A percentile compares a stretch with the other conserved stretches of the same genome.
phyloP scores from a whole-genome alignment of 2,329 filamentous ascomycete species.

The Elsinoe ampelina region DNA sequence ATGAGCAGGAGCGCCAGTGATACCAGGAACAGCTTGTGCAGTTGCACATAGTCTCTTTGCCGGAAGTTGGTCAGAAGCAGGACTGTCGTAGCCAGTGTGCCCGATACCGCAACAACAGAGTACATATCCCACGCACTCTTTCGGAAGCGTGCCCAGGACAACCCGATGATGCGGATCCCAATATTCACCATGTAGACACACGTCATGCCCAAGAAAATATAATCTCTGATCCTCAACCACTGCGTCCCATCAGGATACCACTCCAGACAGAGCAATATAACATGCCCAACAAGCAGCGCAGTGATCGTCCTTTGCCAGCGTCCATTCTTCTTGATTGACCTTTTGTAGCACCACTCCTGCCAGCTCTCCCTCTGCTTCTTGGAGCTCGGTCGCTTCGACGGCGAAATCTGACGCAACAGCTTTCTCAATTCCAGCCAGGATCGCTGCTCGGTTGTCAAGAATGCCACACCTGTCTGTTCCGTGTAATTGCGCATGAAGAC shows the following conservation, averaged over 20 bases:
- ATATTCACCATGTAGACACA: constrained; percentile 77
- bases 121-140: constrained; percentile 94
- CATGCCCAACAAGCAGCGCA: constrained; percentile 66
- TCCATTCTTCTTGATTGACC: constrained; percentile 88
- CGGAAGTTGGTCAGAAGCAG: constrained; percentile 55
- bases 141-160: constrained; percentile 86
- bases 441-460: constrained; percentile 86
- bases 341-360: constrained; percentile 90
- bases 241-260: constrained; percentile 63
- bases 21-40: constrained; percentile 92
- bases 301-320: constrained; percentile 84
- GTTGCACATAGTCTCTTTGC: constrained; percentile 56
- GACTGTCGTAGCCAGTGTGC: constrained; percentile 73
- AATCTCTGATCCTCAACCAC: constrained; percentile 65
- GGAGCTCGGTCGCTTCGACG: constrained; percentile 81
- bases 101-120: constrained; percentile 68
- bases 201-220: constrained; percentile 71
- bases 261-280: constrained; percentile 74
- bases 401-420: constrained; percentile 81
- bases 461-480: constrained; percentile 94
- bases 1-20: constrained; percentile 84
- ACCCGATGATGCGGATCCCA: constrained; percentile 70
- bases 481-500: constrained; percentile 99
- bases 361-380: constrained; percentile 62
- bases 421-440: constrained; percentile 96